These are phyloP conservation scores for Diplodia corticola DNA, from an alignment of 2,329 filamentous ascomycete species.

Conservation along the genomic window DNA sequence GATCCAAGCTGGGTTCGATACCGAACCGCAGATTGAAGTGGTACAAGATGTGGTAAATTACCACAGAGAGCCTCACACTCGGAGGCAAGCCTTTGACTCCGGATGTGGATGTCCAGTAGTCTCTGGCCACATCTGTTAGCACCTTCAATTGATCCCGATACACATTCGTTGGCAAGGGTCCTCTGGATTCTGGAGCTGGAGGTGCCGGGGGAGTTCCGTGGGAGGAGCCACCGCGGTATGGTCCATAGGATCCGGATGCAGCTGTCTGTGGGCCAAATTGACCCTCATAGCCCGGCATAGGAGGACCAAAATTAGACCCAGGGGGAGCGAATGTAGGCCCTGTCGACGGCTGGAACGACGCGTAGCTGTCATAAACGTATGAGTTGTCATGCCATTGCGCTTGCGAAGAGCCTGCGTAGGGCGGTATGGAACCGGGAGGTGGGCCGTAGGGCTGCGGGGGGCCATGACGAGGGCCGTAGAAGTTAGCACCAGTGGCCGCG, in stretches of 20 bases:
- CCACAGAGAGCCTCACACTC: conserved; percentile 62
- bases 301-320: conserved; percentile 1
- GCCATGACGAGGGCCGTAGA: conserved; percentile 4
- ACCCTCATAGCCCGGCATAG: conserved; percentile 25
- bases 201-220: conserved; percentile 2
- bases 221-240: conserved; percentile 4
- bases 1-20: conserved; percentile 58
- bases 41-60: conserved; percentile 63
- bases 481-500: conserved; percentile 29
- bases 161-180: conserved; percentile 27
- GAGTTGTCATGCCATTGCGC: conserved; percentile 12
- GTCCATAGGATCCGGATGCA: conserved; percentile 10
- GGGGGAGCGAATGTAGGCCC: conserved; percentile 4
- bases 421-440: conserved; percentile 4
- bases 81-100: conserved; percentile 62
- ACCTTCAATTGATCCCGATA: conserved; percentile 45
- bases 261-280: conserved; percentile 25
- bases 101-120: conserved; percentile 63
- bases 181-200: not conserved
- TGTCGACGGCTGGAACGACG: not conserved
- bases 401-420: conserved; percentile 11
- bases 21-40: conserved; percentile 60
- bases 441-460: not conserved
- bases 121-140: conserved; percentile 53
- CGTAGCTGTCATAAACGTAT: conserved; percentile 10